Percentiles rank a stretch among this genome's conserved stretches.
Evolutionary conservation across 768 basidiomycete species (phyloP).

Genomic region (Rhodotorula sphaerocarpa): DNA sequence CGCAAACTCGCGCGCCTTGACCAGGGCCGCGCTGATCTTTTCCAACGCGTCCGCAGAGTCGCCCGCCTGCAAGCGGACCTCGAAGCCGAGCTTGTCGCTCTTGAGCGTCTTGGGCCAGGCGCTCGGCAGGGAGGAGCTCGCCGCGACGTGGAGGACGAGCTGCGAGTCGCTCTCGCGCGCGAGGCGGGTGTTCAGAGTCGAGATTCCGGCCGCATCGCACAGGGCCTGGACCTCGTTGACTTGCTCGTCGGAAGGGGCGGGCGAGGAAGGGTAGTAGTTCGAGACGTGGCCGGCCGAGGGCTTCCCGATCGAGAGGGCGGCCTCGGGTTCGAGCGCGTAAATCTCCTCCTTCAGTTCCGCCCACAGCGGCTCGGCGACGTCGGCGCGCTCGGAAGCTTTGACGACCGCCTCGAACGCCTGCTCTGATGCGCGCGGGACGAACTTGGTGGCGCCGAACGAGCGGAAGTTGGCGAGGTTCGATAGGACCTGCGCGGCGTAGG

Average conservation of each 20-base stretch:
- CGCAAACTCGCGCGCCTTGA: slow-evolving; percentile 58
- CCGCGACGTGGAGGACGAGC: slow-evolving; percentile 69
- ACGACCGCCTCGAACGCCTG: slow-evolving; percentile 61
- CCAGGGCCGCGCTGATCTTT: slow-evolving; percentile 54
- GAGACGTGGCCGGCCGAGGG: slow-evolving; percentile 61
- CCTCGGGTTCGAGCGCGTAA: slow-evolving; percentile 59
- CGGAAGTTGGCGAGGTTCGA: slow-evolving; percentile 57
- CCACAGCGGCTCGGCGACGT: slow-evolving; percentile 57
- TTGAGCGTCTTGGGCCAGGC: slow-evolving; percentile 31
- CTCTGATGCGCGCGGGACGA: slow-evolving; percentile 61
- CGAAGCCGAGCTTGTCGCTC: slow-evolving; percentile 46
- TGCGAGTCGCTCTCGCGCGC: slow-evolving; percentile 57
- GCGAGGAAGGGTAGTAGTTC: slow-evolving; percentile 74
- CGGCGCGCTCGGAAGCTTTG: slow-evolving; percentile 54
- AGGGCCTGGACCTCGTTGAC: slow-evolving; percentile 65
- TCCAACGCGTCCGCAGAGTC: slow-evolving; percentile 59
- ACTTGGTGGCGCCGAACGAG: slow-evolving; percentile 72
- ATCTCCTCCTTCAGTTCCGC: slow-evolving; percentile 67
- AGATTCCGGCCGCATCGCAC: slow-evolving; percentile 65
- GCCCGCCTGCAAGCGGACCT: slow-evolving; percentile 62
- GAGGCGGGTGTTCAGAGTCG: slow-evolving; percentile 73
- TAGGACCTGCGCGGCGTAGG: slow-evolving; percentile 59
- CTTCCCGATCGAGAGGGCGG: slow-evolving; percentile 68
- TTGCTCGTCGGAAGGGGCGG: slow-evolving; percentile 61
- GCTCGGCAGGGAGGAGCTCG: slow-evolving; percentile 45